Percentiles rank a stretch among this genome's conserved stretches.
Conservation (phyloP, 352 stramenopile species). For the Phytophthora kernoviae region DNA sequence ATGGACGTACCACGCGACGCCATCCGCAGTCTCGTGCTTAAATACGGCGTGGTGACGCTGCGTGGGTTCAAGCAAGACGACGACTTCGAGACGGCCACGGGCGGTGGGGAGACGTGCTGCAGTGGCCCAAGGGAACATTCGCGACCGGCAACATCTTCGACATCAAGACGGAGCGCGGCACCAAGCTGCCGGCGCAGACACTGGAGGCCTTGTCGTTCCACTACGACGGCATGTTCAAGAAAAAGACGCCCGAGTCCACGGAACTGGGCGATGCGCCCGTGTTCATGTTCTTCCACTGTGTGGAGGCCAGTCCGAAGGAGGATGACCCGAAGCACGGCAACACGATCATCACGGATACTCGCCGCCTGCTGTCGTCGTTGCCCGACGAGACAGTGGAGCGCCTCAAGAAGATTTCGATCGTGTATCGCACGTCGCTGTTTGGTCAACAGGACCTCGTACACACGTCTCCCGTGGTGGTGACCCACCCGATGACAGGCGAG, state of each 20-base stretch:
- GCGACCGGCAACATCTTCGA: constrained; percentile 26
- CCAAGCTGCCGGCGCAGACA: constrained; percentile 17
- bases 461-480: constrained; percentile 22
- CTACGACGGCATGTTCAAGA: constrained; percentile 33
- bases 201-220: constrained; percentile 28
- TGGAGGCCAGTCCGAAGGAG: constrained; percentile 15
- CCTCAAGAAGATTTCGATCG: constrained; percentile 24
- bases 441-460: constrained; percentile 1
- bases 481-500: constrained; percentile 21
- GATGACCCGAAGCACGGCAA: constrained; percentile 29
- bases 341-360: constrained; percentile 30
- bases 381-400: constrained; percentile 21
- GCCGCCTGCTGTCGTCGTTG: constrained; percentile 17
- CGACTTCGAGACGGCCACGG: constrained; percentile 21
- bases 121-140: constrained; percentile 27
- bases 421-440: constrained; percentile 23
- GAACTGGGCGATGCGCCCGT: constrained; percentile 23
- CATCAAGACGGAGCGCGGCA: constrained; percentile 20
- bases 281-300: constrained; percentile 30
- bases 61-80: constrained; percentile 29
- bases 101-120: constrained; percentile 24
- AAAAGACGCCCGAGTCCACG: constrained; percentile 25
- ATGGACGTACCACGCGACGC: constrained; percentile 21
- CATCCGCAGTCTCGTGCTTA: constrained; percentile 22
- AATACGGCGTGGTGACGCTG: constrained; percentile 21